These are phyloP conservation scores for Lipomyces oligophaga DNA, from an alignment of 805 yeast species.

Conservation along the genomic window DNA sequence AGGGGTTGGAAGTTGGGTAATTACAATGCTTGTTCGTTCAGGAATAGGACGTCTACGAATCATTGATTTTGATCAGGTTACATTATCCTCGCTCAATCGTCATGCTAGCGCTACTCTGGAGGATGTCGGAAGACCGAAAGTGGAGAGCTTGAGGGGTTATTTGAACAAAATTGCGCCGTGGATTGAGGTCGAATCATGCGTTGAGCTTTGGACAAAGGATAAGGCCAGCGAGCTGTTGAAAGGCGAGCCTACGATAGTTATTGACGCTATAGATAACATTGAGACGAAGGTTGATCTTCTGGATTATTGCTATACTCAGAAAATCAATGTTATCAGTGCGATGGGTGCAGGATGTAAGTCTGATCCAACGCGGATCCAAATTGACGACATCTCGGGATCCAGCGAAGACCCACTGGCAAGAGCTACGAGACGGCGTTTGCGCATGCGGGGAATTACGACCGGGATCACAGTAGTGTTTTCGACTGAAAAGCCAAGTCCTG, in stretches of 20 bases:
- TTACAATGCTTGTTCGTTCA: conserved; percentile 84
- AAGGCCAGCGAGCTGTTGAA: conserved; percentile 55
- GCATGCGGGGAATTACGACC: conserved; percentile 66
- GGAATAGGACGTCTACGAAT: conserved; percentile 78
- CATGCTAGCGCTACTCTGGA: conserved; percentile 88
- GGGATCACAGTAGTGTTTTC: conserved; percentile 87
- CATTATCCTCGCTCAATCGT: conserved; percentile 84
- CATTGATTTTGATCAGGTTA: conserved; percentile 94
- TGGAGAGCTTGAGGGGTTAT: conserved; percentile 68
- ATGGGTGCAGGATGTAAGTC: conserved; percentile 98
- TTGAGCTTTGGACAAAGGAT: conserved; percentile 70
- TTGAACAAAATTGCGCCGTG: conserved; percentile 84
- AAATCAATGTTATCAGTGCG: conserved; percentile 72
- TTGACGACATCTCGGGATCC: conserved; percentile 83
- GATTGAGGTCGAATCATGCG: conserved; percentile 73
- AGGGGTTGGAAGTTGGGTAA: conserved; percentile 97
- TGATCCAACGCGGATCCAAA: conserved; percentile 86
- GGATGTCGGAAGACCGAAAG: conserved; percentile 93
- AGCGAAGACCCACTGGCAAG: conserved; percentile 93
- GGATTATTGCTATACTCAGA: conserved; percentile 59
- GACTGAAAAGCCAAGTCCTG: conserved; percentile 94
- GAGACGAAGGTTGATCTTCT: conserved; percentile 93
- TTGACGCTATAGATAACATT: conserved; percentile 95
- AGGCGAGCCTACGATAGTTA: conserved; percentile 67
- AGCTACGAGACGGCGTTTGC: conserved; percentile 77